Conservation (phyloP, 208 protist genomes). For the Leishmania guyanensis region DNA sequence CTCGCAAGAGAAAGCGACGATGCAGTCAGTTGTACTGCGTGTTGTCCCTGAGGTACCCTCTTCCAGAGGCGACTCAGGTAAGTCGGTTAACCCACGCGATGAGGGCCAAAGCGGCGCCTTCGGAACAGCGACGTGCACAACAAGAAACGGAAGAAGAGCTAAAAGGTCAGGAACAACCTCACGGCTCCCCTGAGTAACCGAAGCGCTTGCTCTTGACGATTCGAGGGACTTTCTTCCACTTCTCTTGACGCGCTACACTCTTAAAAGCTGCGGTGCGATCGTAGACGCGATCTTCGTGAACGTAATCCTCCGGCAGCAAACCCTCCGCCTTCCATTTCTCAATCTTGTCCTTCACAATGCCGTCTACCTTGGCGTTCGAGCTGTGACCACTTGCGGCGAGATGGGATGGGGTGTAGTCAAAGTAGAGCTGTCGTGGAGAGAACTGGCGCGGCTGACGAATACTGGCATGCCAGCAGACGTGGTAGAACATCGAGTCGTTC, state of each 20-base stretch:
- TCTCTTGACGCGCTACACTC: conserved; percentile 77
- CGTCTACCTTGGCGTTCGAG: conserved; percentile 84
- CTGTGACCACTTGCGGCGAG: conserved; percentile 50
- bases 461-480: conserved; percentile 87
- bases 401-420: conserved; percentile 87
- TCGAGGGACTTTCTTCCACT: conserved; percentile 84
- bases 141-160: not conserved
- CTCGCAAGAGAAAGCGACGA: not conserved
- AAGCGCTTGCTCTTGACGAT: conserved; percentile 77
- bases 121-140: not conserved
- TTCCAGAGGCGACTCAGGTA: not conserved
- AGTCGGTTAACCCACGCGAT: not conserved
- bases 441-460: conserved; percentile 84
- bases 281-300: conserved; percentile 85
- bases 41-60: not conserved
- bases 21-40: not conserved
- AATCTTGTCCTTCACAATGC: conserved; percentile 92
- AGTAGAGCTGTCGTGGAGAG: conserved; percentile 88
- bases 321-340: conserved; percentile 92
- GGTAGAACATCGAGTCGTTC: conserved; percentile 91
- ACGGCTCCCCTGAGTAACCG: conserved; percentile 81
- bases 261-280: conserved; percentile 81
- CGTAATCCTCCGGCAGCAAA: conserved; percentile 86
- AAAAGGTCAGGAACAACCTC: conserved; percentile 5
- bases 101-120: not conserved